A percentile compares a stretch with the other conserved stretches of the same genome.
phyloP scores from a whole-genome alignment of 441 rosid genomes.

The Arabidopsis hybrid region DNA sequence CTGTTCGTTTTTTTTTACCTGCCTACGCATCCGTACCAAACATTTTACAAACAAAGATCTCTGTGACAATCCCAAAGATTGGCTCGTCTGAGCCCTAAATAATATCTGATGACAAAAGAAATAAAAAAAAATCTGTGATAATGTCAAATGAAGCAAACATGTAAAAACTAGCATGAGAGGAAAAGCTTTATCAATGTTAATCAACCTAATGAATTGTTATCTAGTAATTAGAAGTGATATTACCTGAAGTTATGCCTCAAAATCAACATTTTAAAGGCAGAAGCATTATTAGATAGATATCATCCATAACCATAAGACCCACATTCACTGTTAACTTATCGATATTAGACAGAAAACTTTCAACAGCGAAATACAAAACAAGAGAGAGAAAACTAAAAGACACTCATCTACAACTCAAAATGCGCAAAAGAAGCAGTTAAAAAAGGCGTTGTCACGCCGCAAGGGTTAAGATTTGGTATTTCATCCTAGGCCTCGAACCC shows the following conservation, averaged over 20 bases:
- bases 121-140: no score
- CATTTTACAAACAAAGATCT: neutral
- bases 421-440: neutral
- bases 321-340: neutral
- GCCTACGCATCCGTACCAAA: neutral
- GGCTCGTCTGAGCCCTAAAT: no score
- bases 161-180: neutral
- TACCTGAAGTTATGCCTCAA: neutral
- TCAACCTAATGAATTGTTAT: neutral
- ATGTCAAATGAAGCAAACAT: neutral
- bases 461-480: slow-evolving; percentile 17
- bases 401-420: slow-evolving; percentile 12
- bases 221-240: neutral
- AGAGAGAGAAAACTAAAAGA: neutral
- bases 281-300: slow-evolving; percentile 10
- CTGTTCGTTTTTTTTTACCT: neutral
- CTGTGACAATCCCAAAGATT: neutral
- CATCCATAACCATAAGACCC: slow-evolving; percentile 4
- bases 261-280: neutral
- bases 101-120: no score
- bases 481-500: slow-evolving; percentile 43
- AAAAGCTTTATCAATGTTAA: neutral
- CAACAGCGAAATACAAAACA: neutral
- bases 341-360: neutral
- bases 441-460: slow-evolving; percentile 11